Base-by-base conservation (phyloP, 1,284 basidiomycete species). In the Taiwanofungus camphoratus region DNA sequence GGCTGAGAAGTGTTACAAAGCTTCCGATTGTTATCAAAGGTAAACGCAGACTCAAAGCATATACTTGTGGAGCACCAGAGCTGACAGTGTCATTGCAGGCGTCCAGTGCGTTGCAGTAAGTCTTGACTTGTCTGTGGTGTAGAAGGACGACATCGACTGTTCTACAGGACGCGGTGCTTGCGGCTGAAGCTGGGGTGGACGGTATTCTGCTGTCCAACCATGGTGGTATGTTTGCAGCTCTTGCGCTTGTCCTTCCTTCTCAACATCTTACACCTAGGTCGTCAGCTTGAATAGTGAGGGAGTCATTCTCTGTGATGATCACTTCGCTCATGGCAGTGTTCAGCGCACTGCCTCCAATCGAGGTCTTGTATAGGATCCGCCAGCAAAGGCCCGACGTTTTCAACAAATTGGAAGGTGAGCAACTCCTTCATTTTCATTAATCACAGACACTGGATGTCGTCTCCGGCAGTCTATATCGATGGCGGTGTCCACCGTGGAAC, bases 181-280 rank as follows among this genome's bases (percentile, higher is more conserved):
- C 94, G 16, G 84, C 78, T n/a, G 87, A 96, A 57, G 79, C 80
- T 11, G 91, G 92, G 4, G 79, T 87, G 15, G 84, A 90, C 49
- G 93, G 90, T 5, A 87, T 97, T 42, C 73, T 96, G 21, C 64
- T 92, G n/a, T 90, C 88, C 3, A 96, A 96, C 55, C 92, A 95
- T 56, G 92, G 91, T 46, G 92, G 92, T 80, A 60, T 53, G 78
- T 56, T 49, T 60, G 21, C 36, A 23, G 23, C 13, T 4, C n/a
- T n/a, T 33, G n/a, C 31, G 19, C 33, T 36, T 39, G 19, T 23
- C 37, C 27, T 40, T n/a, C 32, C 9, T 31, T 34, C 42, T 24
- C 42, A 24, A 27, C 46, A 32, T 47, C 39, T 47, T 8, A 9
- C 2, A 13, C 36, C 9, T 46, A 85, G 82, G 82, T 36, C 79